Evolutionary conservation across 139 green algal species (phyloP).

Genomic region (Diplosphaera chodatii): DNA sequence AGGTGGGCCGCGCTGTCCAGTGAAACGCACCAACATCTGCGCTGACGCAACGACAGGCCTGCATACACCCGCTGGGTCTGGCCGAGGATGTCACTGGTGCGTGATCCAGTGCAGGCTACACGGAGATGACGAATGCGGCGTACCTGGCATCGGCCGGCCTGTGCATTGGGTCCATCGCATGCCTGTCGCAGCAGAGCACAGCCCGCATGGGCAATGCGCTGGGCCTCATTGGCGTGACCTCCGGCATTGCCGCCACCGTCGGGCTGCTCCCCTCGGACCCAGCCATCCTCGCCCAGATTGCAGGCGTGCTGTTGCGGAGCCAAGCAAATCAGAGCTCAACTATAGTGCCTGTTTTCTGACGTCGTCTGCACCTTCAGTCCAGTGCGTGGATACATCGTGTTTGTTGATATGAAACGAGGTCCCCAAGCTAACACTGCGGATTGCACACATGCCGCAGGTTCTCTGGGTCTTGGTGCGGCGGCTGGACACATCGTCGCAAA

Average conservation of each 20-base stretch:
- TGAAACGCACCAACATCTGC: too few species aligned
- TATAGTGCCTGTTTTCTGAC: too few species aligned
- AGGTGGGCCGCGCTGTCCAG: too few species aligned
- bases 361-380: too few species aligned
- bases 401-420: too few species aligned
- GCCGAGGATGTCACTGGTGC: too few species aligned
- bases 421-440: neutral
- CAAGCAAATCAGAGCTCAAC: too few species aligned
- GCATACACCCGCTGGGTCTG: too few species aligned
- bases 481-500: conserved; percentile 48
- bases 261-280: conserved; percentile 38
- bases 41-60: too few species aligned
- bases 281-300: conserved; percentile 26
- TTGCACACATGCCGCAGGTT: conserved; percentile 4
- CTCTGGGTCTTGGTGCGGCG: conserved; percentile 37
- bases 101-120: conserved; percentile 32
- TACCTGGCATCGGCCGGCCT: conserved; percentile 66
- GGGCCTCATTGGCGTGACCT: conserved; percentile 67
- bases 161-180: conserved; percentile 83
- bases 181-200: conserved; percentile 69
- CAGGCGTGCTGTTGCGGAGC: conserved; percentile 15
- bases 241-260: conserved; percentile 66
- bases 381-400: too few species aligned
- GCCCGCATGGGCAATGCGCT: conserved; percentile 74
- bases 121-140: conserved; percentile 58